phyloP scores from a whole-genome alignment of 305 asterid species.

The Euphrasia arctica region DNA sequence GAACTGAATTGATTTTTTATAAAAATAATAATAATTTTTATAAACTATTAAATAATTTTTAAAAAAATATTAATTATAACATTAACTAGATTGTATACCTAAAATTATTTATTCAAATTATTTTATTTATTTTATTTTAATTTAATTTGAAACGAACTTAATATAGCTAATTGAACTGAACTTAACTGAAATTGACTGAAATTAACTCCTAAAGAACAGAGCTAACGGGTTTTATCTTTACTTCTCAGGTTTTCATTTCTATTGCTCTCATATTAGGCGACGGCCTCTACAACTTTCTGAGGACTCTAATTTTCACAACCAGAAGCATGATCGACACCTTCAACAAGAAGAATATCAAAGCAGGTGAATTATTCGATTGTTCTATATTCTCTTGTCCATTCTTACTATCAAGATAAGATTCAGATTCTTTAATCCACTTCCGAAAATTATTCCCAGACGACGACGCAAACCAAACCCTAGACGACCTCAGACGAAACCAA shows the following conservation, averaged over 20 bases:
- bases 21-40: too few relatives aligned
- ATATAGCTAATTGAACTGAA: too few relatives aligned
- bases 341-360: conserved; percentile 39
- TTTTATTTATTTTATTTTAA: too few relatives aligned
- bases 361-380: conserved; percentile 31
- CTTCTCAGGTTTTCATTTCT: conserved; percentile 30
- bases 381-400: not conserved
- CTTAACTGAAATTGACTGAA: too few relatives aligned
- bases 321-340: conserved; percentile 48
- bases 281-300: conserved; percentile 32
- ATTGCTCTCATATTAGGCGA: conserved; percentile 34
- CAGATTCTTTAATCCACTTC: not conserved
- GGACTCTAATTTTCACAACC: conserved; percentile 47
- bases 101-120: too few relatives aligned
- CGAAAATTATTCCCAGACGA: conserved; percentile 32
- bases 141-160: too few relatives aligned
- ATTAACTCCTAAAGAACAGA: too few relatives aligned
- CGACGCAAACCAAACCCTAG: conserved; percentile 39
- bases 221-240: not conserved
- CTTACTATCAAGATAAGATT: not conserved
- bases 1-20: too few relatives aligned
- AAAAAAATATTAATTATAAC: too few relatives aligned
- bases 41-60: too few relatives aligned
- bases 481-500: conserved; percentile 58
- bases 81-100: too few relatives aligned